Percentiles rank a stretch among this genome's conserved stretches.
These are phyloP conservation scores for Rhodotorula graminis DNA, from an alignment of 768 basidiomycete species.

Conservation along the genomic window DNA sequence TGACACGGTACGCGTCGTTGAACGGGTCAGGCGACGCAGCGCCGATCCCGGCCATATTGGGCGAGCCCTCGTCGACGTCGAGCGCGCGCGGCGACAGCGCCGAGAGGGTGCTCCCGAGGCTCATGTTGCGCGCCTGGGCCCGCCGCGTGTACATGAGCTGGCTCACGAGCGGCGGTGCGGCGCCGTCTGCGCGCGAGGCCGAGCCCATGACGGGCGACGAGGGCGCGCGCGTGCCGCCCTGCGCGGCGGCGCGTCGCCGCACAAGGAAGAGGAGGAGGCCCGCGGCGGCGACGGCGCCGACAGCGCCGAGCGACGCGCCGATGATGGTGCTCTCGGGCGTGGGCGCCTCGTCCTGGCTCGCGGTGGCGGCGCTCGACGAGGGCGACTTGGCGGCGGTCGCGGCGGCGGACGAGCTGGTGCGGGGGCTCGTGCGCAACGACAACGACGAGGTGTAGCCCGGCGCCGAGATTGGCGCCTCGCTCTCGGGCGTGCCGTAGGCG, in stretches of 20 bases:
- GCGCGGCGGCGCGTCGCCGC: conserved; percentile 15
- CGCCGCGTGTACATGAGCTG: conserved; percentile 39
- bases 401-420: not conserved
- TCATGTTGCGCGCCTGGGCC: conserved; percentile 24
- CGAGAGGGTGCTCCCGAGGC: conserved; percentile 34
- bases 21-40: conserved; percentile 12
- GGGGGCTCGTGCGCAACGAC: not conserved
- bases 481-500: not conserved
- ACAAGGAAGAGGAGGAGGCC: conserved; percentile 13
- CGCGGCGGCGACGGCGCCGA: conserved; percentile 28
- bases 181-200: not conserved
- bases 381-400: not conserved
- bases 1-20: conserved; percentile 17
- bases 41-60: not conserved
- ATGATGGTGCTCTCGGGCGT: conserved; percentile 7
- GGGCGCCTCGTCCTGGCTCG: not conserved
- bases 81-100: not conserved
- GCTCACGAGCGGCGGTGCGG: conserved; percentile 30
- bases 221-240: not conserved
- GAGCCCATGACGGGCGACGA: conserved; percentile 4
- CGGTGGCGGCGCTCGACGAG: not conserved
- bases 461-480: not conserved
- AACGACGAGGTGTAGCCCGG: not conserved
- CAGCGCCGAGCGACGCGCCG: conserved; percentile 29
- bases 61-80: not conserved